Percentiles rank a stretch among this genome's conserved stretches.
Evolutionary conservation across 805 yeast genomes (phyloP).

Genomic region (Millerago galiae): DNA sequence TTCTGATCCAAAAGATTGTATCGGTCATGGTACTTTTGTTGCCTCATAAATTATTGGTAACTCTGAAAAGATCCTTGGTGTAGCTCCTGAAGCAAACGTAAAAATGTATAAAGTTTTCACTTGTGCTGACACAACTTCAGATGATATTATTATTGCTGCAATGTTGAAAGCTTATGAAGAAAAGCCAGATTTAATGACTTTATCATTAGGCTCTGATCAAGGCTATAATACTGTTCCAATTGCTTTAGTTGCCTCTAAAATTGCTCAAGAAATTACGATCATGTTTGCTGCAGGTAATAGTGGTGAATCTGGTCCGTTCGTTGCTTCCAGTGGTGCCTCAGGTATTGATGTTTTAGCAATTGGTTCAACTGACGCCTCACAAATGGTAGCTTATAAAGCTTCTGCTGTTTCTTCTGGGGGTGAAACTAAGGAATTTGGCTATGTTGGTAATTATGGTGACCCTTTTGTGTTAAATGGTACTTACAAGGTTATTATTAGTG

Average conservation of each 20-base stretch:
- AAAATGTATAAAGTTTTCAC: slow-evolving; percentile 13
- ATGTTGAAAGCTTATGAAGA: slow-evolving; percentile 13
- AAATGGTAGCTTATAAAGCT: slow-evolving; percentile 6
- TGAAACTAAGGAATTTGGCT: slow-evolving; percentile 5
- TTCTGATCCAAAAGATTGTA: slow-evolving; percentile 14
- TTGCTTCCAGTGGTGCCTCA: slow-evolving; percentile 12
- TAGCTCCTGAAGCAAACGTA: slow-evolving; percentile 15
- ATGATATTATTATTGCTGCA: slow-evolving; percentile 14
- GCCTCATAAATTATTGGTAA: slow-evolving; percentile 13
- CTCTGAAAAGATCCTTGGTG: slow-evolving; percentile 9
- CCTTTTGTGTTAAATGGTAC: slow-evolving; percentile 4
- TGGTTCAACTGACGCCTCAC: slow-evolving; percentile 11
- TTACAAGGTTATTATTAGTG: slow-evolving; percentile 3
- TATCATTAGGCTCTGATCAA: slow-evolving; percentile 11
- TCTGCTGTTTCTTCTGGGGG: slow-evolving; percentile 8
- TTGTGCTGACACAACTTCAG: slow-evolving; percentile 7
- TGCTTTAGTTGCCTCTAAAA: slow-evolving; percentile 8
- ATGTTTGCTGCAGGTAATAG: slow-evolving; percentile 16
- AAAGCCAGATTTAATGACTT: slow-evolving; percentile 8
- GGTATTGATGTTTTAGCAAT: slow-evolving; percentile 10
- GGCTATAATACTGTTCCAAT: slow-evolving; percentile 12
- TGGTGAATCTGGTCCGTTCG: slow-evolving; percentile 11
- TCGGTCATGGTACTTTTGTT: slow-evolving; percentile 16
- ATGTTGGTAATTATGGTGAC: slow-evolving; percentile 5
- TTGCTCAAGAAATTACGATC: slow-evolving; percentile 11